Base-by-base conservation (phyloP, 2,329 filamentous ascomycete genomes). In the Ascochyta lentis region DNA sequence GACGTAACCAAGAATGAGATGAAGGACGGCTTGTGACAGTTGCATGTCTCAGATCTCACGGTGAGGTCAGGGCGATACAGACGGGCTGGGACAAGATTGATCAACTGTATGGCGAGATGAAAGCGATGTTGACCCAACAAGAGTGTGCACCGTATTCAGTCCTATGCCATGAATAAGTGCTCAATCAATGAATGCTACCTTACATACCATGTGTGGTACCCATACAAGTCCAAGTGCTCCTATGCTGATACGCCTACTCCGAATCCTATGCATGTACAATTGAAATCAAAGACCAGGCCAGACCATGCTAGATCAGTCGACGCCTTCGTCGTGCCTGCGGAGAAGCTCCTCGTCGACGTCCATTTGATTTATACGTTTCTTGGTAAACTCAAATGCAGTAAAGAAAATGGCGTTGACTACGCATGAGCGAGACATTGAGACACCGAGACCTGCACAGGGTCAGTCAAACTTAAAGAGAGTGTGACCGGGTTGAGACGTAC, bases 381-480 rank as follows among this genome's bases (percentile, higher is more conserved):
- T 95, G 67, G 91, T 84, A 67, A 91, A 88, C 77, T 96, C 91
- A 72, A 95, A 96, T 35, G 88, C 89, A 39, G 90, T 92, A 78
- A 96, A 96, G 82, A 96, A 96, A 67, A 96, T 90, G 63, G 91
- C 90, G 73, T 96, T 96, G 65, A 95, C 87, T 48, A 91, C 82
- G 67, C 89, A 92, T 12, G 90, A 93, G 52, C 91, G 87, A 63
- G 86, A 84, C 87, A 95, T 93, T 34, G 90, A 93, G 24, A 95
- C 91, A 22, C 88, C 90, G 3, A 96, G 82, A 27, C 80, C 79
- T 80, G n/a, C 4, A 13, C 3, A 5, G 16, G 4, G 22, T 67
- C 27, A 59, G 54, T 49, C 46, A 10, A 39, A 15, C 7, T 8
- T 26, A 22, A 26, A 35, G 12, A 46, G 46, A 16, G 23, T 39